Conservation (phyloP, 306 rosid genomes). For the Dalbergia cultrata region DNA sequence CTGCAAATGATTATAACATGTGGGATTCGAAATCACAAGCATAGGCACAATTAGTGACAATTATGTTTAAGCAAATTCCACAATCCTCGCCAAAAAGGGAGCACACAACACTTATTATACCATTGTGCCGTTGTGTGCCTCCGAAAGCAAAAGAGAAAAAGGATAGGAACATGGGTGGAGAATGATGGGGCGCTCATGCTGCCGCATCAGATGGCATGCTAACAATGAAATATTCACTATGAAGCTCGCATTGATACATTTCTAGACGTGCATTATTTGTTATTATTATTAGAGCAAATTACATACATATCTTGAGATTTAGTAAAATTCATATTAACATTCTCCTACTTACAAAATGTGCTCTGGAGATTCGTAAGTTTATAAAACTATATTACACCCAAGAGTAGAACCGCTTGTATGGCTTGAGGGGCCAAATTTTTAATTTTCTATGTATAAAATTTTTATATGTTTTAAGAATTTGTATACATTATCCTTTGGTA, state of each 20-base stretch:
- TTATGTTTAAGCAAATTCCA: conserved; percentile 44
- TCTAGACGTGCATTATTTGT: not conserved
- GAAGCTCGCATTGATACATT: not conserved
- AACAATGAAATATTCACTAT: not conserved
- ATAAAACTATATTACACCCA: too few relatives aligned
- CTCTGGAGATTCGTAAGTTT: too few relatives aligned
- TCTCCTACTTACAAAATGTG: too few relatives aligned
- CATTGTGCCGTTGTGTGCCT: conserved; percentile 35
- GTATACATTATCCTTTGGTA: too few relatives aligned
- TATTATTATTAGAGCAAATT: too few relatives aligned
- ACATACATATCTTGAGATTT: too few relatives aligned
- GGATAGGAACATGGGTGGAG: not conserved
- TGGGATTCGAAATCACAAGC: conserved; percentile 35
- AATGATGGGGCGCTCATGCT: conserved; percentile 20
- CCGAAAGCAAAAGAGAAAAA: conserved; percentile 29
- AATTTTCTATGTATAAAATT: too few relatives aligned
- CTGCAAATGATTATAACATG: conserved; percentile 32
- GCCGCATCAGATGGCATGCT: not conserved
- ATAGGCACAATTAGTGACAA: conserved; percentile 45
- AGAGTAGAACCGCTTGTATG: too few relatives aligned
- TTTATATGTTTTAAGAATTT: too few relatives aligned
- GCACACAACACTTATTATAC: conserved; percentile 42
- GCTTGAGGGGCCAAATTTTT: too few relatives aligned
- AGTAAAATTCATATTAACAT: too few relatives aligned
- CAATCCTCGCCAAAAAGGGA: conserved; percentile 48